phyloP scores from a whole-genome alignment of 2,329 filamentous ascomycete genomes.

The Paramyrothecium roridum region DNA sequence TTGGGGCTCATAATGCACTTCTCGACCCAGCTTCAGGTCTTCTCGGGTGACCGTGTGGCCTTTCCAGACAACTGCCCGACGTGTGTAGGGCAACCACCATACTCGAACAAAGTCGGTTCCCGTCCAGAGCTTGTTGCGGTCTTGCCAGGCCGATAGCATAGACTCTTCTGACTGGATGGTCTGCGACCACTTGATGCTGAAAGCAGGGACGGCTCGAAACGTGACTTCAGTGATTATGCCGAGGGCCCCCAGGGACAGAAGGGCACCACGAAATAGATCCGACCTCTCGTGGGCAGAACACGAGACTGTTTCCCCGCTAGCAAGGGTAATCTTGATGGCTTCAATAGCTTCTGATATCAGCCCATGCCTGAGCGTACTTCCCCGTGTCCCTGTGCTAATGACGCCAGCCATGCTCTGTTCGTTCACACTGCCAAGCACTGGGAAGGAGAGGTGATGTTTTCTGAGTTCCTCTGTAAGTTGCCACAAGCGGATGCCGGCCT shows the following conservation, averaged over 20 bases:
- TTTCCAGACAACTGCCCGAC: background rate
- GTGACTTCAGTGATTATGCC: background rate
- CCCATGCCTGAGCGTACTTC: background rate
- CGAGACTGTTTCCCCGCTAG: background rate
- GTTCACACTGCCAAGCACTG: background rate
- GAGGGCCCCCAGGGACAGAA: background rate
- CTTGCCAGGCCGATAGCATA: background rate
- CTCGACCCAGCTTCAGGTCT: background rate
- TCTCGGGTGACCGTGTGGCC: background rate
- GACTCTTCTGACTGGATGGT: background rate
- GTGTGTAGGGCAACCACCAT: background rate
- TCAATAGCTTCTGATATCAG: background rate
- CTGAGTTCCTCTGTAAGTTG: background rate
- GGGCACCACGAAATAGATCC: background rate
- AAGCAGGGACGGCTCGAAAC: background rate
- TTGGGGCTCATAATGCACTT: background rate
- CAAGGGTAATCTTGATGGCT: background rate
- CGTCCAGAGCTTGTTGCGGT: background rate
- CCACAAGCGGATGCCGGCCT: background rate
- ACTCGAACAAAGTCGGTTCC: background rate
- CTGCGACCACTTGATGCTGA: conserved; percentile 1
- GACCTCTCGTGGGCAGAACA: background rate
- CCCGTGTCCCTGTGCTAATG: background rate
- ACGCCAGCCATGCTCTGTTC: background rate
- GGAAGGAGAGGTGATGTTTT: background rate